Evolutionary conservation across 2,329 filamentous ascomycete species (phyloP), one percentile per base, ranked within the genome.

Genomic region (Aspergillus sojae): DNA sequence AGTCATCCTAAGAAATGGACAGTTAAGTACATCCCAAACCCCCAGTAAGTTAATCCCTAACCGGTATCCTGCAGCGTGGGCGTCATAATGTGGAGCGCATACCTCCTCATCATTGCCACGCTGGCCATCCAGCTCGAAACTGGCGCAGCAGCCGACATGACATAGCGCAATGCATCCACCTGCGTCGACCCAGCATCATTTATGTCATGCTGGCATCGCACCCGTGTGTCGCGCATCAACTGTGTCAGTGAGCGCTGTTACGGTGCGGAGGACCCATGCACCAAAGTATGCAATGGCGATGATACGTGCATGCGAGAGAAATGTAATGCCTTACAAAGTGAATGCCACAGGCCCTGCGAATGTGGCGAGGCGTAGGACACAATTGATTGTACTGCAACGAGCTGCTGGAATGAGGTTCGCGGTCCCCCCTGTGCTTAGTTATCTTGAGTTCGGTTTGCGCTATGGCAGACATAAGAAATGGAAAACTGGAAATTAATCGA

Each of bases 401-500:
- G 19, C n/a, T 64, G 62, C 52, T 64, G 62, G 60, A 64, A 64
- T 36, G 61, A 52, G 57, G 59, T 64, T 55, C 1, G 58, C 19
- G 21, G 9, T 21, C 19, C 10, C 43, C 16, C 23, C 14, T 12
- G 30, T 32, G 30, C 30, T 32, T 32, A 32, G 9, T 32, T 32
- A 10, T 1, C 23, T 36, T 62, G 36, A 41, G 34, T 43, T 41
- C 28, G 30, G 2, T 30, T 19, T 30, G n/a, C 10, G 14, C 26
- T 10, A 23, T n/a, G 9, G 26, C 23, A 12, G 7, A 6, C 26
- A 36, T 54, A 34, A 4, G 28, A 34, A 36, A n/a, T 2, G 11
- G 34, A 10, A 28, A 41, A 4, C 36, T 23, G 11, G 36, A 34
- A 57, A 16, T 11, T 10, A 23, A 11, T 57, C 10, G 26, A 43